These are phyloP conservation scores for Trypanosoma vivax DNA, from an alignment of 208 protist species.

Conservation along the genomic window DNA sequence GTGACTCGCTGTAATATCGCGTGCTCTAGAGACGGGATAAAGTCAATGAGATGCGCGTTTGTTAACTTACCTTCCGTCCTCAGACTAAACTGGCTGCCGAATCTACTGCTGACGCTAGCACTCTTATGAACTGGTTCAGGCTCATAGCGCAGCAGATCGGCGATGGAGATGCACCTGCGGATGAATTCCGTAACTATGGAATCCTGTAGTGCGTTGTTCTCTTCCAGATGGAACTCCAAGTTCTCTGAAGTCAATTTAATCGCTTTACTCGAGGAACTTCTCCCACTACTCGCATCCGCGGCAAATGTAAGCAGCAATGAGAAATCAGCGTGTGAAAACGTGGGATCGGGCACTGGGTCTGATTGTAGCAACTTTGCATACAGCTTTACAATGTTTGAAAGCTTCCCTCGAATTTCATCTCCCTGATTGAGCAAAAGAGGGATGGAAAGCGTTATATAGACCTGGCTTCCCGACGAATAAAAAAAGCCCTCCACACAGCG, in stretches of 20 bases:
- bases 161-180: no score
- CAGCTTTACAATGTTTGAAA: slow-evolving; percentile 28
- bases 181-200: no score
- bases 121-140: no score
- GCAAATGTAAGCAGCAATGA: no score
- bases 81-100: slow-evolving; percentile 2
- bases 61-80: slow-evolving; percentile 14
- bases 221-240: no score
- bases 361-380: slow-evolving; percentile 33
- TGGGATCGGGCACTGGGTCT: no score
- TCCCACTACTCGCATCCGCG: no score
- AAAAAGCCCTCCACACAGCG: slow-evolving; percentile 16
- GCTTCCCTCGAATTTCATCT: slow-evolving; percentile 2
- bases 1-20: slow-evolving; percentile 21
- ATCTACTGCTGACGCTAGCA: slow-evolving; percentile 20
- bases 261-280: no score
- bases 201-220: no score
- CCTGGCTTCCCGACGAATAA: not conserved
- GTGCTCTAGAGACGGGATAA: slow-evolving; percentile 36
- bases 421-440: slow-evolving; percentile 23
- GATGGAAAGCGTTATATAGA: slow-evolving; percentile 24
- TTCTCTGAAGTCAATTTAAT: no score
- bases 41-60: slow-evolving; percentile 19
- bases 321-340: no score
- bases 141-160: no score